Evolutionary conservation across 495 filamentous ascomycete genomes (phyloP).

Genomic region (Aspergillus panamensis): DNA sequence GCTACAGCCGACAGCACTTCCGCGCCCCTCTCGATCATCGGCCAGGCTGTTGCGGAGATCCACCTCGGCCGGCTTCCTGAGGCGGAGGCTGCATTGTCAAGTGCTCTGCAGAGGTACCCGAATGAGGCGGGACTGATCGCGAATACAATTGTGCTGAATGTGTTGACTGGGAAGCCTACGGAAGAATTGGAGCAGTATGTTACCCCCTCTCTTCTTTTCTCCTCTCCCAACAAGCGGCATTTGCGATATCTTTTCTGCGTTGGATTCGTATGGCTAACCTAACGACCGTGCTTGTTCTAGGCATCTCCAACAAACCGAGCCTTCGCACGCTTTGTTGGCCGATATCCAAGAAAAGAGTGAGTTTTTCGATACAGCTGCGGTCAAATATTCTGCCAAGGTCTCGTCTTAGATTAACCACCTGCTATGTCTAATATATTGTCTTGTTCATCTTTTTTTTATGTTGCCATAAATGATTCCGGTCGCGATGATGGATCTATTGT

Average conservation of each 20-base stretch:
- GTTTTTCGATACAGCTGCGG: slow-evolving; percentile 74
- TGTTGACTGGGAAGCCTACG: slow-evolving; percentile 67
- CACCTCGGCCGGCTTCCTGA: slow-evolving; percentile 88
- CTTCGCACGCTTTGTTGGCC: slow-evolving; percentile 61
- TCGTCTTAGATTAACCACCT: slow-evolving; percentile 43
- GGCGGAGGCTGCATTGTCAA: slow-evolving; percentile 78
- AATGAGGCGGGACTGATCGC: slow-evolving; percentile 69
- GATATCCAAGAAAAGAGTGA: slow-evolving; percentile 74
- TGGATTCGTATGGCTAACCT: slow-evolving; percentile 13
- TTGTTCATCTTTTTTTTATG: slow-evolving; percentile 6
- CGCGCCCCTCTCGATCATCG: slow-evolving; percentile 62
- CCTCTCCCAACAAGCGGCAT: not conserved
- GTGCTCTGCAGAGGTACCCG: slow-evolving; percentile 72
- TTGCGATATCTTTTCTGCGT: no score
- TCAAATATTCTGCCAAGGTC: slow-evolving; percentile 73
- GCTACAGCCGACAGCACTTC: slow-evolving; percentile 75
- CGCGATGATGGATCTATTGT: slow-evolving; percentile 15
- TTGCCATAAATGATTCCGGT: slow-evolving; percentile 21
- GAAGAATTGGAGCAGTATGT: slow-evolving; percentile 59
- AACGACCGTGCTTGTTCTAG: slow-evolving; percentile 33
- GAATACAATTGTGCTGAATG: slow-evolving; percentile 74
- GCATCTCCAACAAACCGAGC: slow-evolving; percentile 52
- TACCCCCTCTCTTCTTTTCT: not conserved
- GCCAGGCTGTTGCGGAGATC: slow-evolving; percentile 87
- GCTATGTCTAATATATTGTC: slow-evolving; percentile 11